Conservation (phyloP, 148 eudicot species). For the Rhododendron ferrugineum region DNA sequence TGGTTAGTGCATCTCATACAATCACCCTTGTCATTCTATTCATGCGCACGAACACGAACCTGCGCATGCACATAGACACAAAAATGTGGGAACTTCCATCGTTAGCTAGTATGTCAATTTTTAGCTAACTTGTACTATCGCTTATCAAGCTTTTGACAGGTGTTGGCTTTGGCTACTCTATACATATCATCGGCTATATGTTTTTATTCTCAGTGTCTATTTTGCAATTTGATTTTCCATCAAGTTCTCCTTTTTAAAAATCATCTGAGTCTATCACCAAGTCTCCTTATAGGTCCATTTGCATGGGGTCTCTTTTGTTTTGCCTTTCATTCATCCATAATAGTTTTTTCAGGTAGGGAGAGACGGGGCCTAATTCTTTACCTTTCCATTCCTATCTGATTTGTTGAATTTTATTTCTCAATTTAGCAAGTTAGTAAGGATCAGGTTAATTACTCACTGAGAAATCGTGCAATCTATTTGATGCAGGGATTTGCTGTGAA, state of each 20-base stretch:
- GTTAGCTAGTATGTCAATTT: background rate
- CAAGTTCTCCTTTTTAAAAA: background rate
- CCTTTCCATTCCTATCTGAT: background rate
- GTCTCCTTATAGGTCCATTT: background rate
- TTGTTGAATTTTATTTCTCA: background rate
- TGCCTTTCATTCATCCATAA: background rate
- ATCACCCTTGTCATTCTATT: background rate
- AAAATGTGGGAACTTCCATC: too few species aligned
- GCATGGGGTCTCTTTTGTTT: too few species aligned
- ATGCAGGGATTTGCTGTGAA: constrained; percentile 48
- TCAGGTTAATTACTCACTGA: background rate
- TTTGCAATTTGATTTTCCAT: background rate
- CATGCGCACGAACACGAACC: background rate
- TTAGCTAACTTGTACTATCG: background rate
- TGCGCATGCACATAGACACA: background rate
- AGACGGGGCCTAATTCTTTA: background rate
- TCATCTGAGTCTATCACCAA: background rate
- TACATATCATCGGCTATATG: background rate
- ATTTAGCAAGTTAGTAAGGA: background rate
- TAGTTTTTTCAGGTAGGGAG: background rate
- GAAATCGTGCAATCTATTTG: constrained; percentile 1
- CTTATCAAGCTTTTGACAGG: background rate
- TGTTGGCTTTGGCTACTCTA: background rate
- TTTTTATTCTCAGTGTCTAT: background rate
- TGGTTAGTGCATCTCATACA: background rate